Percentiles rank a stretch among this genome's conserved stretches.
Evolutionary conservation across 192 early-diverging fungal genomes (phyloP).

Genomic region (Coemansia sp.): DNA sequence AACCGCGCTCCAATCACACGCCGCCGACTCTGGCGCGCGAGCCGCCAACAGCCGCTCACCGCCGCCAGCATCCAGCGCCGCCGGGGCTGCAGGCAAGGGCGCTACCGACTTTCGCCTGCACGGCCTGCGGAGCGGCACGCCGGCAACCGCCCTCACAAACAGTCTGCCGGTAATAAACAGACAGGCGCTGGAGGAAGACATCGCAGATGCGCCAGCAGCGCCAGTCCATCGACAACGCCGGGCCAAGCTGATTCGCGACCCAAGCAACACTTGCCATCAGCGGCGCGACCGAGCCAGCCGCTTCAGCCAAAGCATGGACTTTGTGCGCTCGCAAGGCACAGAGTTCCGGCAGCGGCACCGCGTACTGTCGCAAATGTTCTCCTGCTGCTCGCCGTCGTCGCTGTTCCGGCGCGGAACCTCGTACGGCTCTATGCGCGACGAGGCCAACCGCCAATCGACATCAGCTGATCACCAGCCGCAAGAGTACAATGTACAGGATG

Average conservation of each 20-base stretch:
- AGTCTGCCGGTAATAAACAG: slow-evolving; percentile 30
- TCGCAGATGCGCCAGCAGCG: slow-evolving; percentile 12
- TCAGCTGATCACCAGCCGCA: slow-evolving; percentile 1
- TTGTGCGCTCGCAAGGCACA: slow-evolving; percentile 37
- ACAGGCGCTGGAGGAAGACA: slow-evolving; percentile 35
- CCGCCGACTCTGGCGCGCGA: slow-evolving; percentile 8
- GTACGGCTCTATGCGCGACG: slow-evolving; percentile 47
- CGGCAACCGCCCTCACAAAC: slow-evolving; percentile 17
- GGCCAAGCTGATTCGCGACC: slow-evolving; percentile 51
- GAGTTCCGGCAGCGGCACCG: slow-evolving; percentile 24
- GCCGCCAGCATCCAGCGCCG: background rate
- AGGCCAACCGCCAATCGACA: slow-evolving; percentile 17
- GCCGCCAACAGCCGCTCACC: slow-evolving; percentile 16
- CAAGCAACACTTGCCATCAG: slow-evolving; percentile 47
- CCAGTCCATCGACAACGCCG: slow-evolving; percentile 25
- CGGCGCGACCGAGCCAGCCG: slow-evolving; percentile 32
- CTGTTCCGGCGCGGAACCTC: slow-evolving; percentile 47
- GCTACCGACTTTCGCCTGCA: slow-evolving; percentile 38
- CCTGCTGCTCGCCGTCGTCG: slow-evolving; percentile 52
- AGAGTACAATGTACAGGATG: slow-evolving; percentile 4
- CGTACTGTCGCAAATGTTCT: slow-evolving; percentile 37
- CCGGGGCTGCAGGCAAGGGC: slow-evolving; percentile 25
- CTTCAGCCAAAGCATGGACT: slow-evolving; percentile 51
- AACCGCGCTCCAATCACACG: slow-evolving; percentile 41
- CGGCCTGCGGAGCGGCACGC: slow-evolving; percentile 21